A percentile compares a stretch with the other conserved stretches of the same genome.
Conservation (phyloP, 2,329 filamentous ascomycete species). For the Sarocladium brachiariae region DNA sequence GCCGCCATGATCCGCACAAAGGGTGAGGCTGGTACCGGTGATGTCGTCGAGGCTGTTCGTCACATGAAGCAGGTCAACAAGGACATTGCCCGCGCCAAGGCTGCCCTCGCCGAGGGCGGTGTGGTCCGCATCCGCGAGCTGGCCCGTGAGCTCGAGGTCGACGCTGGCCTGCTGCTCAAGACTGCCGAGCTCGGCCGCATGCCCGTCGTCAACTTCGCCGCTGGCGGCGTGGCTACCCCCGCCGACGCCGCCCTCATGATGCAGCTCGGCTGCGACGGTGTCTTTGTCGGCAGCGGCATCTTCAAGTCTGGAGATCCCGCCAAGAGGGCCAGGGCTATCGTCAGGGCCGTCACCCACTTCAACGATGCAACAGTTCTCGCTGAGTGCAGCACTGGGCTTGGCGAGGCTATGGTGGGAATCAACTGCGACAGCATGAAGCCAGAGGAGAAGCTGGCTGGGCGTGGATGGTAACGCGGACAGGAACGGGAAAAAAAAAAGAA, state of each 20-base stretch:
- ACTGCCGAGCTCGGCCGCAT: constrained; percentile 81
- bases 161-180: constrained; percentile 74
- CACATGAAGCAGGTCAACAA: constrained; percentile 88
- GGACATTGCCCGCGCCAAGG: constrained; percentile 75
- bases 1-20: constrained; percentile 99
- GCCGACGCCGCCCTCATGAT: constrained; percentile 96
- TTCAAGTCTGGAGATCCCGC: constrained; percentile 93
- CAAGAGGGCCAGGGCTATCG: constrained; percentile 88
- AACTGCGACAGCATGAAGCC: constrained; percentile 74
- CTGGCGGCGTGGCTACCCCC: constrained; percentile 97
- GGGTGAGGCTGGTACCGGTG: constrained; percentile 93
- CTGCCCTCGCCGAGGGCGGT: constrained; percentile 55
- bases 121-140: constrained; percentile 55
- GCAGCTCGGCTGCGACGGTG: constrained; percentile 96
- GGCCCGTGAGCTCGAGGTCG: constrained; percentile 74
- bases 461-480: constrained; percentile 73
- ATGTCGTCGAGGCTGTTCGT: constrained; percentile 91
- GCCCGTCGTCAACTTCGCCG: constrained; percentile 96
- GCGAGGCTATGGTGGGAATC: constrained; percentile 98
- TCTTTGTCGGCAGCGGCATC: constrained; percentile 94
- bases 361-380: constrained; percentile 79
- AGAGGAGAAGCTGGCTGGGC: constrained; percentile 72
- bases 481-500: too few species aligned
- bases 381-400: constrained; percentile 78
- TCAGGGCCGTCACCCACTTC: constrained; percentile 88